These are phyloP conservation scores for Paecilomyces formosus DNA, from an alignment of 2,329 filamentous ascomycete genomes.

Conservation along the genomic window DNA sequence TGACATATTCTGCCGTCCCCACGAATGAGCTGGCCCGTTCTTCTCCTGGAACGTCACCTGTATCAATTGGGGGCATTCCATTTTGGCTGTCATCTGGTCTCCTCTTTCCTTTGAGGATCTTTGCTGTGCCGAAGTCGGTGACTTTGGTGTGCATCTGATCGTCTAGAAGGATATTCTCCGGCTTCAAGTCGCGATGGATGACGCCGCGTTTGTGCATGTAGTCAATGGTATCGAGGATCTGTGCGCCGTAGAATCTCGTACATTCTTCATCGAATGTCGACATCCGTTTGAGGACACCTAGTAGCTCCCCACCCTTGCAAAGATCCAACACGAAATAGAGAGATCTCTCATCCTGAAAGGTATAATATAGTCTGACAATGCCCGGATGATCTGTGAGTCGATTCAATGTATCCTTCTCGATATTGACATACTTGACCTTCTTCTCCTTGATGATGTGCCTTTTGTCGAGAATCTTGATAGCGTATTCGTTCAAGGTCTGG, in stretches of 20 bases:
- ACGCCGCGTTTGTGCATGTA: slow-evolving; percentile 97
- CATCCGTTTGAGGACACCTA: slow-evolving; percentile 90
- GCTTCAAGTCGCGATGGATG: slow-evolving; percentile 93
- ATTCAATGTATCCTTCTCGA: slow-evolving; percentile 97
- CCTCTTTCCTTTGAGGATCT: slow-evolving; percentile 59
- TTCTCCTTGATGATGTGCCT: slow-evolving; percentile 99
- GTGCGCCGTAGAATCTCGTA: slow-evolving; percentile 85
- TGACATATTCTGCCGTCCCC: slow-evolving; percentile 96
- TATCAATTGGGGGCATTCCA: slow-evolving; percentile 40
- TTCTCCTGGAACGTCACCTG: slow-evolving; percentile 53
- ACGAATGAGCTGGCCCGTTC: slow-evolving; percentile 88
- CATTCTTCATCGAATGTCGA: slow-evolving; percentile 94
- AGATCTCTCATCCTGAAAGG: slow-evolving; percentile 93
- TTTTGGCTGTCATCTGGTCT: slow-evolving; percentile 40
- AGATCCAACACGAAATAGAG: slow-evolving; percentile 95
- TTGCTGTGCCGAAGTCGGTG: slow-evolving; percentile 98
- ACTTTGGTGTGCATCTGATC: slow-evolving; percentile 98
- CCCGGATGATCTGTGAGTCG: slow-evolving; percentile 92
- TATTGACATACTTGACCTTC: slow-evolving; percentile 99
- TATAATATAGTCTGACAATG: slow-evolving; percentile 95
- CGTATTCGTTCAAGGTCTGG: slow-evolving; percentile 90
- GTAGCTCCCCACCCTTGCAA: slow-evolving; percentile 81
- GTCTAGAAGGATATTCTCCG: slow-evolving; percentile 92
- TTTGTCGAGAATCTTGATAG: slow-evolving; percentile 97
- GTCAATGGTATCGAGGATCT: slow-evolving; percentile 91